Evolutionary conservation across 768 basidiomycete genomes (phyloP), one percentile per base, ranked within the genome.

Genomic region (Candolleomyces eurysporus): DNA sequence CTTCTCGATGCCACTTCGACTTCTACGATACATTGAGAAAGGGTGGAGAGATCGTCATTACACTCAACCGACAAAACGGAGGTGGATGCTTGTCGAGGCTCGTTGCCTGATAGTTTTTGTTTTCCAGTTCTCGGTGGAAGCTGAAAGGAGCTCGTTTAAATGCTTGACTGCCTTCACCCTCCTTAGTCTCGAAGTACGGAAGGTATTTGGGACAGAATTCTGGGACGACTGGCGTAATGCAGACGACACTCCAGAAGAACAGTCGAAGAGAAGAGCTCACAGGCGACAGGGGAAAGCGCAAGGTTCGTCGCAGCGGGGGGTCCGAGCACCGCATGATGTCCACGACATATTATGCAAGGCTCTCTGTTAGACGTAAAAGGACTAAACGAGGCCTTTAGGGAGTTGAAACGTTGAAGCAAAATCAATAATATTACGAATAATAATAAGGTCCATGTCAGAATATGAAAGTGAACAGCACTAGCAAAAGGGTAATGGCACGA

Each of bases 1-100:
- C 72, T 14, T 82, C 83, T 21, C 77, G 83, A 21, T 90, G 88
- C 71, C 84, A 88, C 67, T 75, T 89, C 59, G 87, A 89, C 69
- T 89, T 90, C 68, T 88, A 85, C 72, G 88, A 90, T 64, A 80
- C 79, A n/a, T 89, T 88, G 75, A 76, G 82, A 55, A 69, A 82
- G 3, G 87, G 88, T n/a, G 87, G 86, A 4, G 82, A 88, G 22
- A 75, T 89, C 10, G 81, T 83, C 48, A 88, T 90, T 64, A 83
- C 81, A 52, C 75, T 89, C 51, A 89, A 75, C 82, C 11, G 80
- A 89, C 67, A 85, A 83, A 71, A 63, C 65, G 6, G 72, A 73
- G 26, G 86, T 78, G 42, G 78, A 88, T 67, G 73, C 72, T 64
- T 89, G 88, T 67, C 75, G 73, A 5, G 84, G 81, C 6, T 69